Base-by-base conservation (phyloP, 805 yeast genomes). In the Yamadazyma scolyti region DNA sequence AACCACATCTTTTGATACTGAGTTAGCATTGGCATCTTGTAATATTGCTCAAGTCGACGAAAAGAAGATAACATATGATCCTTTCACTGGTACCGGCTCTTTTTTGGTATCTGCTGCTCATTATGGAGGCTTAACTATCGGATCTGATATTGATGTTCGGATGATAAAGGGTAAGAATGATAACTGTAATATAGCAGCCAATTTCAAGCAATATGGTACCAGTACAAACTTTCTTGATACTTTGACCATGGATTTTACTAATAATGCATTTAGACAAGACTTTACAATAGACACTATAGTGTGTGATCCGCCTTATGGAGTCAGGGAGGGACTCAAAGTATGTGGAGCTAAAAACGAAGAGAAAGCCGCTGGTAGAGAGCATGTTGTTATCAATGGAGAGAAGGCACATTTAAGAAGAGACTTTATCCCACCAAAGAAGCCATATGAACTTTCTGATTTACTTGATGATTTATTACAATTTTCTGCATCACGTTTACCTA, bases 231-330 rank as follows among this genome's bases (percentile, higher is more conserved):
- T 79, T 45, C 55, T 88, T 32, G 97, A 89, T 52, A 81, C 82
- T 0, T 44, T 86, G 44, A 80, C 94, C 10, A 85, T 93, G 93
- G 98, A 93, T 60, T 93, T 93, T 56, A 93, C 97, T 2, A 88
- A 93, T 53, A 82, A 83, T 54, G 82, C 96, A 3, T 65, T 93
- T 32, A 68, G 96, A 42, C 36, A 54, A 1, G 68, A 72, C 40
- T 57, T 93, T 15, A 50, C 44, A 16, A 68, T 93, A 9, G 96
- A 93, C 52, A 70, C 84, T 1, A 90, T 93, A 4, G 75, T 90
- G 2, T 88, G 97, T 52, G 98, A 93, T 58, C 98, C 98, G 2
- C 98, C 98, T 0, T 93, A 93, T 55, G 98, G 98, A 9, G 94
- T 93, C 2, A 70, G 98, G 45, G 98, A 93, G 56, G 95, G 97